These are phyloP conservation scores for Neophaeococcomyces mojaviensis DNA, from an alignment of 2,329 filamentous ascomycete species.

Conservation along the genomic window DNA sequence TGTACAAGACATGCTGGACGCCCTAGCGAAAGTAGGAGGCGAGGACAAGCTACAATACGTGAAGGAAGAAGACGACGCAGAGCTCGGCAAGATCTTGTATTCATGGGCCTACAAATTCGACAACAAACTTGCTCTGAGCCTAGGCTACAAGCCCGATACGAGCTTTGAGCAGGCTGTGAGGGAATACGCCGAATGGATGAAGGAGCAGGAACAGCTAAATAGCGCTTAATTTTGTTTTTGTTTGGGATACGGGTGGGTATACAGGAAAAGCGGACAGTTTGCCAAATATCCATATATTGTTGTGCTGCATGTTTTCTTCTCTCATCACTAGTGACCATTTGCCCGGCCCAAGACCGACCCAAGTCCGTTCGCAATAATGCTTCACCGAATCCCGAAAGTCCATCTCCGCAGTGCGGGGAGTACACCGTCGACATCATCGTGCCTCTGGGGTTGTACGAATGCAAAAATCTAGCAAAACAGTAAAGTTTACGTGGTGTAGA, in stretches of 20 bases:
- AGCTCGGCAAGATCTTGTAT: slow-evolving; percentile 46
- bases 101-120: slow-evolving; percentile 52
- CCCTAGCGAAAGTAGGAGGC: slow-evolving; percentile 48
- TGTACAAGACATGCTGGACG: slow-evolving; percentile 50
- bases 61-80: slow-evolving; percentile 44
- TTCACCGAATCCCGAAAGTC: background rate
- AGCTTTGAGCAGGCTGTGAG: slow-evolving; percentile 49
- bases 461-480: background rate
- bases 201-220: slow-evolving; percentile 17
- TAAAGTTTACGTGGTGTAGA: too few relatives aligned
- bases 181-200: slow-evolving; percentile 44
- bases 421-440: background rate
- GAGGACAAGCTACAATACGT: slow-evolving; percentile 45
- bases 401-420: background rate
- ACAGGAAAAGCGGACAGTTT: too few relatives aligned
- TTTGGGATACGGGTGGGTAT: too few relatives aligned
- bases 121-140: slow-evolving; percentile 41
- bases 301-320: too few relatives aligned
- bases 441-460: background rate
- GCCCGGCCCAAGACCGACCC: too few relatives aligned
- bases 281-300: too few relatives aligned
- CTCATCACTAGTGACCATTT: too few relatives aligned
- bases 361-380: background rate
- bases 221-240: background rate
- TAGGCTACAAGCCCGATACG: slow-evolving; percentile 47